A percentile compares a stretch with the other conserved stretches of the same genome.
Evolutionary conservation across 2,329 filamentous ascomycete species (phyloP).

Genomic region (Colletotrichum sp.): DNA sequence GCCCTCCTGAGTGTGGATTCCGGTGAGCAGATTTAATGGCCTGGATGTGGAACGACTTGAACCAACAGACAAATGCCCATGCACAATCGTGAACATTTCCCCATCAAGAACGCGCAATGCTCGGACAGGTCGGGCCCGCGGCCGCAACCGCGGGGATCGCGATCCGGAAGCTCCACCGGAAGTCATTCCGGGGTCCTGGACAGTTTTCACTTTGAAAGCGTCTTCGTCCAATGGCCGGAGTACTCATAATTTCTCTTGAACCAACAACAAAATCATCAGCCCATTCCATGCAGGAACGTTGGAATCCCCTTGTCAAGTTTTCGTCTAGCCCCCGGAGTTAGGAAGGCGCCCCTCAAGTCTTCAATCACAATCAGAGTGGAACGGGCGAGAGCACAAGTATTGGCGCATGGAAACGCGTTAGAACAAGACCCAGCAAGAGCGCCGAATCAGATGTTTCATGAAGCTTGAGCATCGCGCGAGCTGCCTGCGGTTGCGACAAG

Average conservation of each 20-base stretch:
- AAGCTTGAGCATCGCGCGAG: neutral
- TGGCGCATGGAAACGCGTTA: neutral
- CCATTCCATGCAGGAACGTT: neutral
- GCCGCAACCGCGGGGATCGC: neutral
- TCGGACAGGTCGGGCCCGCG: neutral
- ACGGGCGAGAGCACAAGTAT: fast-evolving
- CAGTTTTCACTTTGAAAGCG: neutral
- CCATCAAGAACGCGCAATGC: neutral
- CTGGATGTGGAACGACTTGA: neutral
- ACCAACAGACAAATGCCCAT: neutral
- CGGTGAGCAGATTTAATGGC: neutral
- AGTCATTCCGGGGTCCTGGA: neutral
- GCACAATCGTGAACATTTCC: neutral
- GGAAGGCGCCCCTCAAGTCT: neutral
- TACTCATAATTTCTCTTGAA: neutral
- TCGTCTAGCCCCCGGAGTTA: neutral
- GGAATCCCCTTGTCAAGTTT: neutral
- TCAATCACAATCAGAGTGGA: neutral
- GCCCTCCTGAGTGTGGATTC: neutral
- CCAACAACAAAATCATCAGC: neutral
- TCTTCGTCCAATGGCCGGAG: neutral
- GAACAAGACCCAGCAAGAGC: neutral
- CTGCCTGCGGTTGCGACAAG: neutral
- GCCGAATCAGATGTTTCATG: neutral
- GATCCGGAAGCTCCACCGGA: neutral